A percentile compares a stretch with the other conserved stretches of the same genome.
phyloP scores from a whole-genome alignment of 2,329 filamentous ascomycete genomes.

The Stenocarpella maydis region DNA sequence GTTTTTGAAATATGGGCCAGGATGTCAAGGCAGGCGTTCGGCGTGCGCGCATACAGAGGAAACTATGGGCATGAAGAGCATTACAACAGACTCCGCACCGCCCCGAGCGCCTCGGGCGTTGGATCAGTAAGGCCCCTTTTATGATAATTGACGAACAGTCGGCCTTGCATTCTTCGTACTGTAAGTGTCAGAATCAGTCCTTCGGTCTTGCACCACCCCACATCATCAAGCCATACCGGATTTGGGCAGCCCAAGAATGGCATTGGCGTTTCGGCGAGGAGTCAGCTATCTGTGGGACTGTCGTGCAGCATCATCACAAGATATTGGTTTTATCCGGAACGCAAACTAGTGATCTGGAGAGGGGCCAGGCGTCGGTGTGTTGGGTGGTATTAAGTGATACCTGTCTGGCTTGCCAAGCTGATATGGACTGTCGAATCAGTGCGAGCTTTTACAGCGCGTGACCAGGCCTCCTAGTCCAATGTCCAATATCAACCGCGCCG shows the following conservation, averaged over 20 bases:
- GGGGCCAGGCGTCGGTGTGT: neutral
- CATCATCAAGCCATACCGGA: neutral
- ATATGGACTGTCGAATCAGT: constrained; percentile 1
- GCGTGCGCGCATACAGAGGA: neutral
- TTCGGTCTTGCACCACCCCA: neutral
- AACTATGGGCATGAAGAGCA: neutral
- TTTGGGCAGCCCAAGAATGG: neutral
- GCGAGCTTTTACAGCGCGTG: neutral
- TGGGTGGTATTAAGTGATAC: neutral
- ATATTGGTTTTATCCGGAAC: neutral
- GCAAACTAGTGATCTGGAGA: neutral
- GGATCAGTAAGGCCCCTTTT: neutral
- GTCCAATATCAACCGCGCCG: neutral
- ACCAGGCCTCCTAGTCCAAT: neutral
- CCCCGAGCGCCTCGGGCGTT: neutral
- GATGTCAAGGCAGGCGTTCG: neutral
- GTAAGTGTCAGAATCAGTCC: neutral
- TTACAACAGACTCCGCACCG: neutral
- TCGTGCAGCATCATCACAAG: neutral
- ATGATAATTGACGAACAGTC: neutral
- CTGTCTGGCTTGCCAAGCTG: constrained; percentile 15
- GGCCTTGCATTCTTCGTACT: neutral
- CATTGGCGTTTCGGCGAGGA: constrained; percentile 7
- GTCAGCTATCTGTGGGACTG: neutral
- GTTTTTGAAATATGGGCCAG: neutral